Base-by-base conservation (phyloP, 768 basidiomycete species). In the Lentinula sp. region DNA sequence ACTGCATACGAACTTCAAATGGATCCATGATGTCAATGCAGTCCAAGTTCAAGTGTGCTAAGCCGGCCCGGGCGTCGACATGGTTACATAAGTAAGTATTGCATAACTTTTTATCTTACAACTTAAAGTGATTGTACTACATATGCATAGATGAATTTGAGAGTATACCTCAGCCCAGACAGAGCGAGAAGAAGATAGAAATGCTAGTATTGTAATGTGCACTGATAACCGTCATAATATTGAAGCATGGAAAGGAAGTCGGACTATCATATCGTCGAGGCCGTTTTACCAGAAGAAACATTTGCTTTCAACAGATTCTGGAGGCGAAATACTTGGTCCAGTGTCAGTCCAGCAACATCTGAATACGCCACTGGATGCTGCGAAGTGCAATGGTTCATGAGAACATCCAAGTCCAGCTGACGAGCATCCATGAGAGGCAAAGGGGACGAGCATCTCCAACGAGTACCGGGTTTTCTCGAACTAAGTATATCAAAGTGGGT, bases 1-100 rank as follows among this genome's bases (percentile, higher is more conserved):
- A 90, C 64, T 89, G 86, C 78, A 91, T 85, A 61, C 88, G 80
- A 32, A 86, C 85, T 80, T 87, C 86, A 65, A 87, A 87, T 0
- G 85, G 85, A 66, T 87, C 85, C 84, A 85, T 83, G 54, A 39
- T 28, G 28, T 28, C 28, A 28, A 28, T 28, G 28, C 28, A 28
- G 28, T 28, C 3, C 28, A 28, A 28, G 28, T 28, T 28, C 28
- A 28, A 28, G 28, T 28, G 28, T 4, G 28, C 28, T 4, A 28
- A 3, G 28, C 28, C 28, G 28, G 28, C 28, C 28, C 28, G 28
- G 3, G 28, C 28, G 28, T 28, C 28, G 28, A 28, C 28, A 28
- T 28, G 23, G 23, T 23, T 23, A 21, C 21, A 21, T 21, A 23
- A 23, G 23, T 23, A 28, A 28, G 28, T 28, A 28, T 28, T 28